Conservation (phyloP, 768 basidiomycete genomes). For the Galerina sulciceps region DNA sequence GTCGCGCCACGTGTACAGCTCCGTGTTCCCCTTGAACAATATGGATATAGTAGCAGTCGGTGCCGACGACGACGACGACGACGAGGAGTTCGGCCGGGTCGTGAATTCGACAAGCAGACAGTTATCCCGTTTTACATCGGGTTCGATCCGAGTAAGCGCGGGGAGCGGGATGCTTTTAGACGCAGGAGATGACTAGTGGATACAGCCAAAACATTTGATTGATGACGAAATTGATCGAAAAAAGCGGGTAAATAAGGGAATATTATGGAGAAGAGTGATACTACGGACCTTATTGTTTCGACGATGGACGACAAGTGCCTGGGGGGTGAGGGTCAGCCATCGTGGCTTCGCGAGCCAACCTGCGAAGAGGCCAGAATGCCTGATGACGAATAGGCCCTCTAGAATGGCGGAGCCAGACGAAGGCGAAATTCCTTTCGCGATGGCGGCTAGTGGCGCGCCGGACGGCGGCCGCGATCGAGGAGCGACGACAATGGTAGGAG, state of each 20-base stretch:
- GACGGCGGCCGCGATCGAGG: constrained; percentile 25
- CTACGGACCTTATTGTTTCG: constrained; percentile 70
- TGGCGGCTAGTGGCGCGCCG: constrained; percentile 15
- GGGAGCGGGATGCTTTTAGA: constrained; percentile 27
- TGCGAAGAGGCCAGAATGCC: constrained; percentile 73
- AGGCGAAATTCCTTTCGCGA: constrained; percentile 12
- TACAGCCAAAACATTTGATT: neutral
- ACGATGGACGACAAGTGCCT: constrained; percentile 63
- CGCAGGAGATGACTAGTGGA: constrained; percentile 23
- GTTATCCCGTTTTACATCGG: constrained; percentile 27
- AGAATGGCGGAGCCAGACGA: constrained; percentile 38
- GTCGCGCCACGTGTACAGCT: constrained; percentile 35
- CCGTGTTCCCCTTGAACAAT: constrained; percentile 30
- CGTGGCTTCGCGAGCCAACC: constrained; percentile 79
- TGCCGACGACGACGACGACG: constrained; percentile 14
- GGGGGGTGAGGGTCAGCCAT: constrained; percentile 74
- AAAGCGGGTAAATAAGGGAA: neutral
- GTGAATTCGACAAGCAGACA: constrained; percentile 28
- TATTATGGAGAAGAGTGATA: neutral
- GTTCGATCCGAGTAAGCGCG: constrained; percentile 28
- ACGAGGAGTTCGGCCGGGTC: constrained; percentile 14
- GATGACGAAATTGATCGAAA: neutral
- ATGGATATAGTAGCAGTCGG: constrained; percentile 31
- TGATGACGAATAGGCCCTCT: constrained; percentile 66
- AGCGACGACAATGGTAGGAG: constrained; percentile 14